Evolutionary conservation across 495 filamentous ascomycete species (phyloP).

Genomic region (Tuber borchii): DNA sequence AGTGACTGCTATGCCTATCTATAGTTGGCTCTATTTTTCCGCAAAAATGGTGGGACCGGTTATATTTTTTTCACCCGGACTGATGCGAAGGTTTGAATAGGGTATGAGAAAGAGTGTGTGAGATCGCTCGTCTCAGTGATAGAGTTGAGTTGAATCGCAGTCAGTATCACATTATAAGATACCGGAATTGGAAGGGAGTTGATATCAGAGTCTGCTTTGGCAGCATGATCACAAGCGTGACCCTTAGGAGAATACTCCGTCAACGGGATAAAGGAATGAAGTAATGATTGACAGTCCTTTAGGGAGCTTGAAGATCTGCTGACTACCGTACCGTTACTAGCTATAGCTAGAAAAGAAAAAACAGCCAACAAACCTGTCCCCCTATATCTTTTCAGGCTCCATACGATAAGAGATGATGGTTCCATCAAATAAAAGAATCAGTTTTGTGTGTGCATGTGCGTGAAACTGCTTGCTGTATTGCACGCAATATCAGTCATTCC

Average conservation of each 20-base stretch:
- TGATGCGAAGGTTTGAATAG: not conserved
- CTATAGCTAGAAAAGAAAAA: not conserved
- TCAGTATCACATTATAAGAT: conserved; percentile 5
- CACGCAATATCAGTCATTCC: conserved; percentile 20
- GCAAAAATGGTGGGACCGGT: conserved; percentile 6
- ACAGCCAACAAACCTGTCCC: not conserved
- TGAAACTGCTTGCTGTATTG: conserved; percentile 20
- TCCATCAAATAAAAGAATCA: not conserved
- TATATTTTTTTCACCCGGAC: conserved; percentile 27
- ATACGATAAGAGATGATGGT: not conserved
- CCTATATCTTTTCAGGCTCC: not conserved
- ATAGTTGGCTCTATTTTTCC: conserved; percentile 24
- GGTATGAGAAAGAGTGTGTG: not conserved
- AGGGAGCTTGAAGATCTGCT: not conserved
- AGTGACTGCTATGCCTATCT: conserved; percentile 20
- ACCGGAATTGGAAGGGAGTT: not conserved
- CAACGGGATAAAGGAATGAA: not conserved
- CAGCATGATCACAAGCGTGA: not conserved
- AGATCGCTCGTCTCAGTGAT: not conserved
- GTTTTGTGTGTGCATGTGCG: not conserved
- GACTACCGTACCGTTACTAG: not conserved
- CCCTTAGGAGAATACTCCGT: not conserved
- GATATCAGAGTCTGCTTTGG: not conserved
- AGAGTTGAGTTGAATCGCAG: conserved; percentile 3
- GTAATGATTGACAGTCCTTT: not conserved